Evolutionary conservation across 164 flowering plant genomes (phyloP).

Genomic region (Liriodendron chinense): DNA sequence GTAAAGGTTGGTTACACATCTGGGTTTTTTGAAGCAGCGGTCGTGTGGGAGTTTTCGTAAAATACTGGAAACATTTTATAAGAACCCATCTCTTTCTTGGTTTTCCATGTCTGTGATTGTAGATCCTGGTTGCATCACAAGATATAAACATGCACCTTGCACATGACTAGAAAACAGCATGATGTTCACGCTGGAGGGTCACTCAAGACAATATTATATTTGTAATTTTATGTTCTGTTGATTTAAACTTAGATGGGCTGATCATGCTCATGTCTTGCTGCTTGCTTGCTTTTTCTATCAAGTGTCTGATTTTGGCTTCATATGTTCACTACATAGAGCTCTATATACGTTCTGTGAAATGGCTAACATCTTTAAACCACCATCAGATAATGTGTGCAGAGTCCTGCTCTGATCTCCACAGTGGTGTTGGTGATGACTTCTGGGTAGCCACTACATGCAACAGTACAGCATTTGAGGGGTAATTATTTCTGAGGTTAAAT

Average conservation of each 20-base stretch:
- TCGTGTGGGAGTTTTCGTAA: too few species aligned
- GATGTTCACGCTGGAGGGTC: neutral
- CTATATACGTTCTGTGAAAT: neutral
- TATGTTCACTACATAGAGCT: neutral
- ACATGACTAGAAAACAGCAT: neutral
- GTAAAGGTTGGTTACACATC: too few species aligned
- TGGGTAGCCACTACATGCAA: constrained; percentile 91
- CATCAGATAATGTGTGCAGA: constrained; percentile 67
- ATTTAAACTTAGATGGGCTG: neutral
- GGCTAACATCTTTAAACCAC: neutral
- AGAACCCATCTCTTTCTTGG: neutral
- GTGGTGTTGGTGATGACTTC: constrained; percentile 77
- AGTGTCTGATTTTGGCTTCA: neutral
- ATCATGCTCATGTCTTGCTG: neutral
- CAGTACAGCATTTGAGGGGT: constrained; percentile 90
- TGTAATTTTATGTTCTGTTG: neutral
- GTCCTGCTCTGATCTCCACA: constrained; percentile 74
- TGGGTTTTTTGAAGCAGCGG: too few species aligned
- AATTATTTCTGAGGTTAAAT: constrained; percentile 14
- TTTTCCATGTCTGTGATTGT: neutral
- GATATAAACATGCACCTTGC: neutral
- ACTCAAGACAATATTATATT: too few species aligned
- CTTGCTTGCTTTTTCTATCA: neutral
- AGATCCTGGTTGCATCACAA: neutral
- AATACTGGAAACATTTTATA: neutral